Evolutionary conservation across 805 yeast genomes (phyloP).

Genomic region (Cyberlindnera mycetangii): DNA sequence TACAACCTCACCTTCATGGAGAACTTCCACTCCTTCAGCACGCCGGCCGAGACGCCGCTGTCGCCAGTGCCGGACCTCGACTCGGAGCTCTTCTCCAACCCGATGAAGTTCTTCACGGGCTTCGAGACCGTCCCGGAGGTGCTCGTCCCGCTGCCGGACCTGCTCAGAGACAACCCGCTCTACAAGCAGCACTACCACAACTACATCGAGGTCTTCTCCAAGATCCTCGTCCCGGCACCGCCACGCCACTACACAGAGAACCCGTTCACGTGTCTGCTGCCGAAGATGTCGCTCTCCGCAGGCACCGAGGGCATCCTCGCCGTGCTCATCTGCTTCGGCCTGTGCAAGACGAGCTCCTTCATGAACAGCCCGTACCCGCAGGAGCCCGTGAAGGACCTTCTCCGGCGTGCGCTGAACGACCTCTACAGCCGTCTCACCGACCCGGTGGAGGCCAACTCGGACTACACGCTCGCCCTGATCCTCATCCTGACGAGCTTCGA

Average conservation of each 20-base stretch:
- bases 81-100: conserved; percentile 6
- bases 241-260: conserved; percentile 49
- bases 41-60: background rate
- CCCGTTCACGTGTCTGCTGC: conserved; percentile 64
- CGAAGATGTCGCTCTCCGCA: conserved; percentile 62
- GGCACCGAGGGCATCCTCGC: conserved; percentile 54
- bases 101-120: conserved; percentile 13
- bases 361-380: conserved; percentile 24
- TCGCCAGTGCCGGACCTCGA: background rate
- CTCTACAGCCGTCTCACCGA: conserved; percentile 49
- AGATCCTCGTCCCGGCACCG: conserved; percentile 64
- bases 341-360: conserved; percentile 34
- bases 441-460: conserved; percentile 54
- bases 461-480: conserved; percentile 61
- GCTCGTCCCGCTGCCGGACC: conserved; percentile 51
- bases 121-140: conserved; percentile 17
- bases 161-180: conserved; percentile 54
- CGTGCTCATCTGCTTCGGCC: conserved; percentile 50
- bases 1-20: conserved; percentile 12
- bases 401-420: conserved; percentile 56
- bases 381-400: conserved; percentile 47
- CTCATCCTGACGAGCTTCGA: conserved; percentile 58
- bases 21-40: conserved; percentile 9
- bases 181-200: conserved; percentile 62
- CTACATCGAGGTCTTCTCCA: conserved; percentile 59